Evolutionary conservation across 371 early-diverging fungal genomes (phyloP).

Genomic region (Actinomortierella wolfii): DNA sequence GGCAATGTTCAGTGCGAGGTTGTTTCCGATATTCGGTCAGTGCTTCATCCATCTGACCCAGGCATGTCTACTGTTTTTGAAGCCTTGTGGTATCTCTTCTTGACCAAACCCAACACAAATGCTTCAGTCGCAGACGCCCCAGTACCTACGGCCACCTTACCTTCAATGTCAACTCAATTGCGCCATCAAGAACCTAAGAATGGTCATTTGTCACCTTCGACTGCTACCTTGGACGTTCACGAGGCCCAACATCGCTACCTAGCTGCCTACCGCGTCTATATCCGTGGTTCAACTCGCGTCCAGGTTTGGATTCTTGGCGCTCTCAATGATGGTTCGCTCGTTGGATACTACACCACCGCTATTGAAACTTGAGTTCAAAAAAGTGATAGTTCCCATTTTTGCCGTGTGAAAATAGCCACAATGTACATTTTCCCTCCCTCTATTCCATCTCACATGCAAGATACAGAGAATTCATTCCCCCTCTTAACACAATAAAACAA

Average conservation of each 20-base stretch:
- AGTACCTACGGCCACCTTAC: slow-evolving; percentile 12
- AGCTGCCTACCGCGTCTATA: slow-evolving; percentile 20
- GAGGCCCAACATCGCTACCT: not conserved
- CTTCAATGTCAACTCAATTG: slow-evolving; percentile 5
- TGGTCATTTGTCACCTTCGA: not conserved
- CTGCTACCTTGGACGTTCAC: not conserved
- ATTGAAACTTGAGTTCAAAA: slow-evolving; percentile 38
- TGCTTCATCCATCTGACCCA: slow-evolving; percentile 19
- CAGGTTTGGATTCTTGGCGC: slow-evolving; percentile 39
- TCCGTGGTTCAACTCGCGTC: slow-evolving; percentile 19
- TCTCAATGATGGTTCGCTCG: slow-evolving; percentile 15
- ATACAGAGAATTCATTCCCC: no score
- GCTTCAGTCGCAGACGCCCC: slow-evolving; percentile 7
- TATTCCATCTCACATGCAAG: no score
- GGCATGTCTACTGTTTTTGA: not conserved
- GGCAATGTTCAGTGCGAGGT: slow-evolving; percentile 10
- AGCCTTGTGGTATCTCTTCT: no score
- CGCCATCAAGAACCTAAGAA: not conserved
- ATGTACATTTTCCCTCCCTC: no score
- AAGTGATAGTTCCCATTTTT: no score
- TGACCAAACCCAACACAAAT: no score
- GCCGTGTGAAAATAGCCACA: no score
- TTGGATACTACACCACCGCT: slow-evolving; percentile 32
- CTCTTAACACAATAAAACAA: no score
- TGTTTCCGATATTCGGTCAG: slow-evolving; percentile 1